phyloP scores from a whole-genome alignment of 306 rosid genomes.

The Rubus parviflorus region DNA sequence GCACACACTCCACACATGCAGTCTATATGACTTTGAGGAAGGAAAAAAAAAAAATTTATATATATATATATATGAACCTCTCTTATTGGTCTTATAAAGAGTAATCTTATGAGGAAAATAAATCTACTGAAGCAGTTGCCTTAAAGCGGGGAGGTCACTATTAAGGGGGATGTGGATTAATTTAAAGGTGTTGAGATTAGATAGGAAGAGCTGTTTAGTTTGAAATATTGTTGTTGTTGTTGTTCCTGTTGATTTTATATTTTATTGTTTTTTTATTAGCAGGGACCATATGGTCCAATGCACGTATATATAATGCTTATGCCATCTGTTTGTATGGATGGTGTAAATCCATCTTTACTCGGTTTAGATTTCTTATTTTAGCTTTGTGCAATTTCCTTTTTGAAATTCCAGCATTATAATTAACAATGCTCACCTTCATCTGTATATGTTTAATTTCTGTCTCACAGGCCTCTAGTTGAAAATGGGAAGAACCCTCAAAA shows the following conservation, averaged over 20 bases:
- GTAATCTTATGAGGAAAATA: background rate
- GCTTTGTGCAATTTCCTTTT: background rate
- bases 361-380: background rate
- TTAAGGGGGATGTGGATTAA: background rate
- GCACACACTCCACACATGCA: background rate
- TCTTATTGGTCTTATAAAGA: background rate
- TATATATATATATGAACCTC: too few relatives aligned
- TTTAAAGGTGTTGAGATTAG: background rate
- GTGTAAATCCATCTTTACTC: background rate
- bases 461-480: conserved; percentile 74
- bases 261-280: background rate
- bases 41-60: background rate
- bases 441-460: conserved; percentile 11
- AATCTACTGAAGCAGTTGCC: background rate
- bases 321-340: background rate
- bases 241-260: background rate
- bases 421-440: background rate
- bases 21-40: background rate
- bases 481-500: conserved; percentile 85
- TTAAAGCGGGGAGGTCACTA: background rate
- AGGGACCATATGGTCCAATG: background rate
- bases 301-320: background rate
- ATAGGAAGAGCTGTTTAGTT: background rate
- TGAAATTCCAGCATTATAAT: background rate
- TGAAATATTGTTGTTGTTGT: background rate